These are phyloP conservation scores for Leccinum uliginosum DNA, from an alignment of 768 basidiomycete species.

Conservation along the genomic window DNA sequence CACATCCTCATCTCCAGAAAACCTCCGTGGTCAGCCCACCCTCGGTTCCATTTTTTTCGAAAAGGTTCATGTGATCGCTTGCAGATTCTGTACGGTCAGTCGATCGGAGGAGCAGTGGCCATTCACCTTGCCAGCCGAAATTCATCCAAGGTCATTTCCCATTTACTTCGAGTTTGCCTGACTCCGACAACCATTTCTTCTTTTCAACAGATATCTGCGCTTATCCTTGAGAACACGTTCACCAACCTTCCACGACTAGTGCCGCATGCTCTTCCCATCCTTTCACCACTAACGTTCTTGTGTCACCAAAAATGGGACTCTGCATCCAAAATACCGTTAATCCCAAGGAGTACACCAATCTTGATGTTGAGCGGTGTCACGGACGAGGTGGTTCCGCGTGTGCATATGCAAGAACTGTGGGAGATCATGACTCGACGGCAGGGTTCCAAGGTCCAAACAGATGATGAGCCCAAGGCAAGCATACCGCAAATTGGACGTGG, in stretches of 20 bases:
- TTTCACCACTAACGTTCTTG: slow-evolving; percentile 71
- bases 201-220: slow-evolving; percentile 55
- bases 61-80: neutral
- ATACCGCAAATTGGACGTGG: slow-evolving; percentile 47
- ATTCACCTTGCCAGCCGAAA: slow-evolving; percentile 84
- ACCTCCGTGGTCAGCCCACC: slow-evolving; percentile 58
- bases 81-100: slow-evolving; percentile 77
- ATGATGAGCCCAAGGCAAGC: slow-evolving; percentile 27
- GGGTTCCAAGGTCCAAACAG: slow-evolving; percentile 28
- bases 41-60: neutral
- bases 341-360: slow-evolving; percentile 65
- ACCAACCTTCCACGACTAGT: slow-evolving; percentile 78
- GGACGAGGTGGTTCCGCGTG: slow-evolving; percentile 52
- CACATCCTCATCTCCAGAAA: slow-evolving; percentile 57
- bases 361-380: slow-evolving; percentile 72
- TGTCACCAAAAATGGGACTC: slow-evolving; percentile 91
- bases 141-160: slow-evolving; percentile 48
- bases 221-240: slow-evolving; percentile 94
- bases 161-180: neutral
- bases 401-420: slow-evolving; percentile 64
- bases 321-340: slow-evolving; percentile 54
- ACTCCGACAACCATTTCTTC: neutral
- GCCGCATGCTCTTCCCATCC: slow-evolving; percentile 71
- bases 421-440: slow-evolving; percentile 50
- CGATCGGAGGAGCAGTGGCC: slow-evolving; percentile 89